Conservation (phyloP, 306 rosid genomes). For the Sphenostylis stenocarpa region DNA sequence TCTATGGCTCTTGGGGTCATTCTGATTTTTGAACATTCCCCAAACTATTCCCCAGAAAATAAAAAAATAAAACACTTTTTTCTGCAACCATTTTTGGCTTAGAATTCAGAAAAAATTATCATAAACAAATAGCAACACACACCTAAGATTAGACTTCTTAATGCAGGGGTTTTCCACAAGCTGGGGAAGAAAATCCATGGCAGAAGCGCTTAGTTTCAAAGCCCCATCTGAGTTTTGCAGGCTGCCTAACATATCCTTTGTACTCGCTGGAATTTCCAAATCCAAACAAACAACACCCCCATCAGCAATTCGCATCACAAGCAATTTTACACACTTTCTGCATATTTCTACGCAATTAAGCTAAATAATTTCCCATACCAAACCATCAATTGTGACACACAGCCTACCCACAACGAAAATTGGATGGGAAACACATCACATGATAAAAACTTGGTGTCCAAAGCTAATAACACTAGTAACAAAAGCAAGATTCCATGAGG, state of each 20-base stretch:
- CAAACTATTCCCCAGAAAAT: not conserved
- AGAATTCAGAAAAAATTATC: not conserved
- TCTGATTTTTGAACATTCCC: not conserved
- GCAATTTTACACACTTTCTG: conserved; percentile 12
- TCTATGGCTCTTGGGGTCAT: not conserved
- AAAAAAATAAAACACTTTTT: not conserved
- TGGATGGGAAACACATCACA: not conserved
- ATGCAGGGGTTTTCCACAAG: conserved; percentile 47
- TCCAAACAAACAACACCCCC: conserved; percentile 12
- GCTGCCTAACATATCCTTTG: conserved; percentile 49
- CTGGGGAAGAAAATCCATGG: conserved; percentile 48
- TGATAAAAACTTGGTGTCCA: not conserved
- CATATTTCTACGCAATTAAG: not conserved
- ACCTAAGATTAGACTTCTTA: conserved; percentile 50
- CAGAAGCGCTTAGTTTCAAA: conserved; percentile 33
- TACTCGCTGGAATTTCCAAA: conserved; percentile 32
- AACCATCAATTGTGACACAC: conserved; percentile 5
- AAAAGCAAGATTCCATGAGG: not conserved
- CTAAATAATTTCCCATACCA: conserved; percentile 14
- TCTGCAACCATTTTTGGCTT: not conserved
- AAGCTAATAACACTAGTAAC: not conserved
- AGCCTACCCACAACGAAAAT: not conserved
- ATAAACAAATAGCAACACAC: conserved; percentile 26
- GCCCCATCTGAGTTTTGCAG: conserved; percentile 44
- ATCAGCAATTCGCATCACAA: conserved; percentile 11